Conservation (phyloP, 225 moss, liverwort and hornwort species). For the Marchantia polymorpha region DNA sequence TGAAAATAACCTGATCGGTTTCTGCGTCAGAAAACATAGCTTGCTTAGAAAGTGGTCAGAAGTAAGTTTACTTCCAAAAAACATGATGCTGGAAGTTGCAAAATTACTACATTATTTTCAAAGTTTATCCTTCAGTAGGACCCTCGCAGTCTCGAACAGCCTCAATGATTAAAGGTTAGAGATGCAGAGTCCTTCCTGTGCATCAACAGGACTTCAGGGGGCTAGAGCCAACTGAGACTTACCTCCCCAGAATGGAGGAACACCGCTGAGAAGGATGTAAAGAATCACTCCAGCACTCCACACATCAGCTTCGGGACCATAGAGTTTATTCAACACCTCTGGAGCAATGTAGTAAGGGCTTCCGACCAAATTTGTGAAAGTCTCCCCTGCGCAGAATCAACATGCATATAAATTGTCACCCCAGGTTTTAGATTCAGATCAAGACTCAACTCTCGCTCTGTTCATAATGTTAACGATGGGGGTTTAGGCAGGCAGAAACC, state of each 20-base stretch:
- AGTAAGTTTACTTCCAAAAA: not conserved
- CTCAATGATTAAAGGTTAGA: not conserved
- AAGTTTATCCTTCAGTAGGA: not conserved
- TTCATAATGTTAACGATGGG: not conserved
- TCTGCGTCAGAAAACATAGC: not conserved
- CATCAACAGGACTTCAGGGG: not conserved
- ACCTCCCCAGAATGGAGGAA: conserved; percentile 27
- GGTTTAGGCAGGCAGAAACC: not conserved
- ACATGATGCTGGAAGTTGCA: not conserved
- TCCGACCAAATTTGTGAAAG: conserved; percentile 22
- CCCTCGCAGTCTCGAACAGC: not conserved
- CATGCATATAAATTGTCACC: not conserved
- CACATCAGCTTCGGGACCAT: conserved; percentile 20
- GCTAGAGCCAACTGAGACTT: not conserved
- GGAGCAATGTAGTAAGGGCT: conserved; percentile 28
- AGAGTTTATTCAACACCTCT: conserved; percentile 13
- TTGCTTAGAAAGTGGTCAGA: not conserved
- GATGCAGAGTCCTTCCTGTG: not conserved
- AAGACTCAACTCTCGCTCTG: not conserved
- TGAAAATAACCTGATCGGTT: conserved; percentile 11
- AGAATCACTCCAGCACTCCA: conserved; percentile 27
- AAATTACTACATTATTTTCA: not conserved
- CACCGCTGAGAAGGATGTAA: conserved; percentile 23
- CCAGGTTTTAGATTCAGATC: not conserved
- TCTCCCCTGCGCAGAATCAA: conserved; percentile 9